A percentile compares a stretch with the other conserved stretches of the same genome.
phyloP scores from a whole-genome alignment of 176 grass and related monocot species.

The Paspalum notatum region DNA sequence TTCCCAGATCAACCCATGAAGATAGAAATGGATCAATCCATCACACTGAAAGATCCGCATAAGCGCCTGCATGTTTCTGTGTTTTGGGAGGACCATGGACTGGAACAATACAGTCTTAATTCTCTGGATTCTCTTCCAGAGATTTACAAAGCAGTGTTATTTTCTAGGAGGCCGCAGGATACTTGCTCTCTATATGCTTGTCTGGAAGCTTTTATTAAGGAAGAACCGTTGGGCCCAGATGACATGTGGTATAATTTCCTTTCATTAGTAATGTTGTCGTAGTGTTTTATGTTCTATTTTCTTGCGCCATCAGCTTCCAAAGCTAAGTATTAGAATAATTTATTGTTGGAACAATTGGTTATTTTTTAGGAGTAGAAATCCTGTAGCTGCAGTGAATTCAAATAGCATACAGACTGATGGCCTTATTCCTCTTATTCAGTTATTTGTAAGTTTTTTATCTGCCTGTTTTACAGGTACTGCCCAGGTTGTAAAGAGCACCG shows the following conservation, averaged over 20 bases:
- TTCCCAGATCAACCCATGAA: constrained; percentile 46
- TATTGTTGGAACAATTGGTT: background rate
- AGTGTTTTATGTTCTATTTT: background rate
- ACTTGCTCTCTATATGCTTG: constrained; percentile 84
- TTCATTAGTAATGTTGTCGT: background rate
- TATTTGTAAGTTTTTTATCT: background rate
- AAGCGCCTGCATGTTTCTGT: constrained; percentile 70
- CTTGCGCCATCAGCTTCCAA: background rate
- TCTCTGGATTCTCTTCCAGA: constrained; percentile 72
- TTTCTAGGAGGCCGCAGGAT: constrained; percentile 69
- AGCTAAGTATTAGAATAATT: background rate
- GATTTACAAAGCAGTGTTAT: constrained; percentile 68
- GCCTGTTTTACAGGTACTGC: constrained; percentile 68
- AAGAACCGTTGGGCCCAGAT: constrained; percentile 88
- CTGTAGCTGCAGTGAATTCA: background rate
- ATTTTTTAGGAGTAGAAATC: background rate
- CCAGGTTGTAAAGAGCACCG: constrained; percentile 81
- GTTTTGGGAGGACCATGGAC: constrained; percentile 66
- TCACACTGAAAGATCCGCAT: constrained; percentile 38
- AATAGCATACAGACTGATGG: background rate
- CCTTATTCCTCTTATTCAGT: background rate
- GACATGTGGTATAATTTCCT: constrained; percentile 88
- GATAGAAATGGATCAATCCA: constrained; percentile 73
- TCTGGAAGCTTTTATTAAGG: constrained; percentile 89
- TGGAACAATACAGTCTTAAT: constrained; percentile 59